Evolutionary conservation across 306 rosid species (phyloP).

Genomic region (Lathyrus oleraceus): DNA sequence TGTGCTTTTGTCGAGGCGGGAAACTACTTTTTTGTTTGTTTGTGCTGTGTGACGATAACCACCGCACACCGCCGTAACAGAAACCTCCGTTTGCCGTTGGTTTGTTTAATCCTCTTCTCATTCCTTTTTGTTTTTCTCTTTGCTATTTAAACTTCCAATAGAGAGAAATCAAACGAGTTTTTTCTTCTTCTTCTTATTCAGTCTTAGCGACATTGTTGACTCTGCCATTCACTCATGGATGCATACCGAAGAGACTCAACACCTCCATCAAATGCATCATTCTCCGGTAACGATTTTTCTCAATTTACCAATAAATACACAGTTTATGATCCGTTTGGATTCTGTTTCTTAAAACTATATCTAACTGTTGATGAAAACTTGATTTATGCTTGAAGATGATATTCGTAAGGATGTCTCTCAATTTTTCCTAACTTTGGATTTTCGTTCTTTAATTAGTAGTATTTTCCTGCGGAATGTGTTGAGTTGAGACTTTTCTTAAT

Average conservation of each 20-base stretch:
- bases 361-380: not conserved
- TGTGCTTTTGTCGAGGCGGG: no score
- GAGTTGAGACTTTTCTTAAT: not conserved
- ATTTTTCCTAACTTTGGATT: not conserved
- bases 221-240: slow-evolving; percentile 34
- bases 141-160: not conserved
- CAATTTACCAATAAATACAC: not conserved
- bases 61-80: not conserved
- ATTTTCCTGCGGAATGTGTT: not conserved
- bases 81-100: not conserved
- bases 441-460: not conserved
- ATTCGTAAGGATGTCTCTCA: not conserved
- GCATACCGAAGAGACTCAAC: slow-evolving; percentile 9
- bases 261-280: slow-evolving; percentile 33
- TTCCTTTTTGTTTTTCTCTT: not conserved
- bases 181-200: slow-evolving; percentile 4
- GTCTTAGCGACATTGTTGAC: slow-evolving; percentile 4
- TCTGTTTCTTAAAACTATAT: not conserved
- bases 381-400: not conserved
- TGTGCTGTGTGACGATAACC: not conserved
- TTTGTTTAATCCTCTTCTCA: not conserved
- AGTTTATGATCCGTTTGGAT: not conserved
- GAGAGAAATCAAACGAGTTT: not conserved
- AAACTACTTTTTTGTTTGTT: not conserved
- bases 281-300: slow-evolving; percentile 31